Evolutionary conservation across 805 yeast genomes (phyloP), one percentile per base, ranked within the genome.

Genomic region (Metschnikowia similis): DNA sequence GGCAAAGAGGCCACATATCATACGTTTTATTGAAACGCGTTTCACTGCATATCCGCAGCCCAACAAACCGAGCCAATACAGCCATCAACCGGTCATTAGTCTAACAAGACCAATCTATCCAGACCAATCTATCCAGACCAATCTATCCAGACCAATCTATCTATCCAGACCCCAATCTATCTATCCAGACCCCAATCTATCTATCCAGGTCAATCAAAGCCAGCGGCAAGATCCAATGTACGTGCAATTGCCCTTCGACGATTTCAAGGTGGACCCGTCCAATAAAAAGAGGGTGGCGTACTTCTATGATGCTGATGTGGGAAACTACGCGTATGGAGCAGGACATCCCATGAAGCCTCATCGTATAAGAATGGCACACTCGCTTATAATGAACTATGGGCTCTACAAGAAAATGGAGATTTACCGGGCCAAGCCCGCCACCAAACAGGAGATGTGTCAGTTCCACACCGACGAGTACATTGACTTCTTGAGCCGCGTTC

Each of bases 341-440:
- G 97, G 97, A 29, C 99, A 94, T 69, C 97, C 97, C 37, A 94
- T 94, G 99, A 94, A 94, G 66, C 99, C 99, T 26, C 97, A 92
- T 68, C 83, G 99, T 65, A 90, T 94, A 72, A 86, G 98, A 82
- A 91, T 94, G 96, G 96, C 98, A 7, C 98, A 94, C 68, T 89
- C 96, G 38, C 77, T 94, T 62, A 88, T 94, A 57, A 92, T 94
- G 96, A 91, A 92, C 71, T 94, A 94, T 67, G 98, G 97, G 1
- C 78, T 94, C 47, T 91, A 94, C 74, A 89, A 91, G 69, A 87
- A 92, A 70, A 92, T 94, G 97, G 98, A 94, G 66, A 89, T 94
- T 44, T 91, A 91, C 68, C 80, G 97, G 45, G 97, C 98, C 39
- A 91, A 90, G 67, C 97, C 98, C 1, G 99, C 99, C 37, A 91